Conservation (phyloP, 495 filamentous ascomycete species). For the Hyaloscypha finlandica region DNA sequence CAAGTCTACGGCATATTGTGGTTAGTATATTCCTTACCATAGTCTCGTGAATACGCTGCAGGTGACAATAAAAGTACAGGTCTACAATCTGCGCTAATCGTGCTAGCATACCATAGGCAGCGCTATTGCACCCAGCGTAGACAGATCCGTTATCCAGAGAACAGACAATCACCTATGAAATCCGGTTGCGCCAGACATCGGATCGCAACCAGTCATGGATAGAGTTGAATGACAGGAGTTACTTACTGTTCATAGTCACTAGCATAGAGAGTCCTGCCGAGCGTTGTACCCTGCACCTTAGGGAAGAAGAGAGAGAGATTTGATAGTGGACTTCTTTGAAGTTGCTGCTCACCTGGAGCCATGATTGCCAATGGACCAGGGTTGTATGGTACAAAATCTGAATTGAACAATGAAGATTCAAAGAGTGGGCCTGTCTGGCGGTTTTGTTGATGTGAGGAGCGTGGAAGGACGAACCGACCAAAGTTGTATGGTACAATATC, state of each 20-base stretch:
- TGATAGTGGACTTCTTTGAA: neutral
- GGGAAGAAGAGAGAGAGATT: neutral
- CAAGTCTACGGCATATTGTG: neutral
- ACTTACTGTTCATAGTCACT: conserved; percentile 6
- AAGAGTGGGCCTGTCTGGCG: neutral
- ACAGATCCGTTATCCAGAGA: no score
- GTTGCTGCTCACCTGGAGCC: neutral
- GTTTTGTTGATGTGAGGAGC: neutral
- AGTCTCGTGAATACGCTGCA: no score
- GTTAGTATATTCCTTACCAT: neutral
- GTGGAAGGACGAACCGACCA: no score
- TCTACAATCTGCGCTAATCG: no score
- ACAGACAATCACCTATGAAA: no score
- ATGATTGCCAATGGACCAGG: neutral
- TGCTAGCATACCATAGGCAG: no score
- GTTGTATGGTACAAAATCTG: neutral
- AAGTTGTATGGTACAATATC: neutral
- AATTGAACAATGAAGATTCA: neutral
- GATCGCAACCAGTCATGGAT: neutral
- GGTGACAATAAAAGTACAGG: no score
- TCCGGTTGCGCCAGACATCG: neutral
- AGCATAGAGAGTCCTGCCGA: neutral
- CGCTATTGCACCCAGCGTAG: no score
- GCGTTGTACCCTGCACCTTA: neutral
- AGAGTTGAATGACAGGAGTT: neutral